phyloP scores from a whole-genome alignment of 352 stramenopile genomes.

The Globisporangium irregulare region DNA sequence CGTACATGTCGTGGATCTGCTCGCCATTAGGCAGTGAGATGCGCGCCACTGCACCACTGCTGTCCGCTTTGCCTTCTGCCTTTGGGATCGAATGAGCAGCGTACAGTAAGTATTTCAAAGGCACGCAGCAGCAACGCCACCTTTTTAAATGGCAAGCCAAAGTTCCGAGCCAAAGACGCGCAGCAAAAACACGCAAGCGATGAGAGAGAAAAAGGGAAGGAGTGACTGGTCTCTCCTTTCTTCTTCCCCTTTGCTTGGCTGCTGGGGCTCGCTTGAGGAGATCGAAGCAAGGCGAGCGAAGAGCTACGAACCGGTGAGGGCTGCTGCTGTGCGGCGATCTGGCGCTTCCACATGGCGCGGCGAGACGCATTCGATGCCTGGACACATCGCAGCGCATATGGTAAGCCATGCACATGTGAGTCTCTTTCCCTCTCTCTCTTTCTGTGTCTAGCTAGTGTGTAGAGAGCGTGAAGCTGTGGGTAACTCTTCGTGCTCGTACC shows the following conservation, averaged over 20 bases:
- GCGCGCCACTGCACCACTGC: constrained; percentile 24
- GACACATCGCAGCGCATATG: neutral
- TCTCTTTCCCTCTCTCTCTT: no score
- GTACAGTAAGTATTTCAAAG: constrained; percentile 3
- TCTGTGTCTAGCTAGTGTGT: neutral
- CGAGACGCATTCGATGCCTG: constrained; percentile 52
- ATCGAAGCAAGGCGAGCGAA: neutral
- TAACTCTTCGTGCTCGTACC: constrained; percentile 4
- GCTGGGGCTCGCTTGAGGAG: neutral
- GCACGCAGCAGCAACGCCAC: neutral
- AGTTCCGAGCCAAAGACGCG: neutral
- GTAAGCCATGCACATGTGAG: neutral
- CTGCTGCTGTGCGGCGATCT: constrained; percentile 32
- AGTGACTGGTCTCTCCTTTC: neutral
- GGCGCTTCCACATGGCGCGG: constrained; percentile 68
- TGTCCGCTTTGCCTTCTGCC: neutral
- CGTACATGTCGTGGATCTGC: constrained; percentile 73
- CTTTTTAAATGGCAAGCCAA: constrained; percentile 1
- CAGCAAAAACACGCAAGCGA: constrained; percentile 1
- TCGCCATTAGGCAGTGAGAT: constrained; percentile 64
- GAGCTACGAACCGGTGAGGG: neutral
- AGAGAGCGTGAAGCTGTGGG: neutral
- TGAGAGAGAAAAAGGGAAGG: neutral
- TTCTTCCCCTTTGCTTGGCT: neutral
- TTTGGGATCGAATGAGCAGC: constrained; percentile 4